Evolutionary conservation across 495 filamentous ascomycete species (phyloP), one percentile per base, ranked within the genome.

Genomic region (Monascus purpureus): DNA sequence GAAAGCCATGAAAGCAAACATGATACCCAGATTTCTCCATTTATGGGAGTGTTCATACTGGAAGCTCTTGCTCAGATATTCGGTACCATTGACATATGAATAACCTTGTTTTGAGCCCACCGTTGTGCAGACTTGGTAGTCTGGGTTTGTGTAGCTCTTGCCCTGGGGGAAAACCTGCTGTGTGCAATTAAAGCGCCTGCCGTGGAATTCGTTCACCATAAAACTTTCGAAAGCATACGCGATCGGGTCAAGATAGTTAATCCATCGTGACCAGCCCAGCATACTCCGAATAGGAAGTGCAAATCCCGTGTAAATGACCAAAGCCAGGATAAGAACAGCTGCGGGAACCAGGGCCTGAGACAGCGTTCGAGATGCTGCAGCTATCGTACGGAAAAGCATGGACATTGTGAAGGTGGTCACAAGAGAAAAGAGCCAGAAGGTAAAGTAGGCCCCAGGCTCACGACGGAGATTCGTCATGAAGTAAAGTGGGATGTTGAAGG

Each of bases 1-100:
- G 53, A 77, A 73, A 6, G 67, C 31, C 50, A 70, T 75, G 49
- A 82, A 79, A 8, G 55, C 77, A 34, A 72, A 59, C 34, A 82
- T 68, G 41, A 84, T 71, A 15, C 75, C 77, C 39, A 80, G 47
- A 37, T 82, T 80, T n/a, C 77, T 53, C 77, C 77, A 82, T 17
- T 79, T 63, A 41, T 82, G 71, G 15, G 45, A 53, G 25, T 61
- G 48, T 13, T 52, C 56, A 38, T 81, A 82, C 6, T 54, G 49
- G 48, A 66, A 82, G 20, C 66, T 71, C 4, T 59, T 40, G 16
- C 49, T 28, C 15, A 75, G 63, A 38, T 73, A 80, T 12, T 56
- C 51, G 25, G 53, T 59, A 19, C 75, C 72, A 16, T 39, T 33
- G 12, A 82, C 68, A 9, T 37, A 15, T 0, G 44, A 25, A 1